Base-by-base conservation (phyloP, 768 basidiomycete species). In the Kwoniella botswanensis region DNA sequence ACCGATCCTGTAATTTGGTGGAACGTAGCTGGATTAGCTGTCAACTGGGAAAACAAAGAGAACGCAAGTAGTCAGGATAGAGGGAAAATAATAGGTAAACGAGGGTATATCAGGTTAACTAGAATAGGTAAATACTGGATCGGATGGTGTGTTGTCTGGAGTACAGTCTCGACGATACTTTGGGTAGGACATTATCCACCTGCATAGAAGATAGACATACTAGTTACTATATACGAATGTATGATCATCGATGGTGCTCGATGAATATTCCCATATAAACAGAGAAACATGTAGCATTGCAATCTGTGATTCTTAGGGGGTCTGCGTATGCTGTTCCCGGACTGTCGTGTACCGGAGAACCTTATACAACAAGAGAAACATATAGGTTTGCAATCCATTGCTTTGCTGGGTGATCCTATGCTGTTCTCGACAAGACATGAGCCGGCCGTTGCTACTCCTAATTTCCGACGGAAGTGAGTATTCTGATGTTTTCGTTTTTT, bases 121-220 rank as follows among this genome's bases (percentile, higher is more conserved):
- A 62, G 44, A 10, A 86, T 83, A 79, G 91, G 89, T 2, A 86
- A 81, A 82, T 55, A 70, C 24, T 98, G 94, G 92, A 84, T 94
- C 2, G 79, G 83, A 12, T 99, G 94, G 92, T 89, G 88, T 65
- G 79, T 91, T 1, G 71, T 90, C 0, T 98, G 95, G 94, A 90
- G 91, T 3, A 82, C 86, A 1, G 76, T 90, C 18, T 89, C 89
- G 12, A 82, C 90, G 21, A 86, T 93, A 4, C 85, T 96, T 0
- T 98, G 94, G 94, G 87, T 86, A 1, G 87, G 88, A 2, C 95
- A 94, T 79, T 86, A 96, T 41, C 96, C 96, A 0, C 96, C 96
- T n/a, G 96, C 95, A 0, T 96, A 43, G 54, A 50, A 2, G 35
- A 35, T 35, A 35, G 35, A 35, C 1, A 26, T 26, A 26, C 26